Percentiles rank a stretch among this genome's conserved stretches.
Evolutionary conservation across 1,284 basidiomycete genomes (phyloP).

Genomic region (Ustilago xerochloae): DNA sequence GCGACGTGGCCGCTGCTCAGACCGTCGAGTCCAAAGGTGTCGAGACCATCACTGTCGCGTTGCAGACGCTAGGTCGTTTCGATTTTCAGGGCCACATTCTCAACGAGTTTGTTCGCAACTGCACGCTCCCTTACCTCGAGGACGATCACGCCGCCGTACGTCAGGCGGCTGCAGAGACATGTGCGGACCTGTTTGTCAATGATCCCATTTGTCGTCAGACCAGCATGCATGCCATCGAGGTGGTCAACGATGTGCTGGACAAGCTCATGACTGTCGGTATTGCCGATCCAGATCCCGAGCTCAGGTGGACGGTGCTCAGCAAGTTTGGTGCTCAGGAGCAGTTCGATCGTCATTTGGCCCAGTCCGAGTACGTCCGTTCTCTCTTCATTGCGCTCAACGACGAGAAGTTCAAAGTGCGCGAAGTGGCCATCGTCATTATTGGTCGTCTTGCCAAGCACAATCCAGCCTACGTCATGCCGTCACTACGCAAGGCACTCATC

Average conservation of each 20-base stretch:
- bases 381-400: constrained; percentile 98
- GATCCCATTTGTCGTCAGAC: constrained; percentile 97
- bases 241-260: constrained; percentile 97
- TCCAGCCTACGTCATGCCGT: constrained; percentile 98
- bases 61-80: constrained; percentile 89
- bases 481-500: constrained; percentile 92
- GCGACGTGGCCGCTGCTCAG: constrained; percentile 47
- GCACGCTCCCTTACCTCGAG: constrained; percentile 92
- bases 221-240: constrained; percentile 94
- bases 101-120: constrained; percentile 94
- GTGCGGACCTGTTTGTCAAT: constrained; percentile 86
- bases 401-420: constrained; percentile 92
- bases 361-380: constrained; percentile 96
- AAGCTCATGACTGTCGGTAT: constrained; percentile 96
- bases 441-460: constrained; percentile 95
- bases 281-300: constrained; percentile 79
- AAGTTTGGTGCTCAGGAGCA: constrained; percentile 90
- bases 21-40: constrained; percentile 72
- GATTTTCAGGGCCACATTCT: constrained; percentile 89
- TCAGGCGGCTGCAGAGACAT: constrained; percentile 89
- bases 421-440: constrained; percentile 89
- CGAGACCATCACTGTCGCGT: constrained; percentile 84
- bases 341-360: constrained; percentile 97
- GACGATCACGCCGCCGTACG: constrained; percentile 90
- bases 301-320: constrained; percentile 75